Base-by-base conservation (phyloP, 495 filamentous ascomycete genomes). In the Hapsidospora chrysogenum region DNA sequence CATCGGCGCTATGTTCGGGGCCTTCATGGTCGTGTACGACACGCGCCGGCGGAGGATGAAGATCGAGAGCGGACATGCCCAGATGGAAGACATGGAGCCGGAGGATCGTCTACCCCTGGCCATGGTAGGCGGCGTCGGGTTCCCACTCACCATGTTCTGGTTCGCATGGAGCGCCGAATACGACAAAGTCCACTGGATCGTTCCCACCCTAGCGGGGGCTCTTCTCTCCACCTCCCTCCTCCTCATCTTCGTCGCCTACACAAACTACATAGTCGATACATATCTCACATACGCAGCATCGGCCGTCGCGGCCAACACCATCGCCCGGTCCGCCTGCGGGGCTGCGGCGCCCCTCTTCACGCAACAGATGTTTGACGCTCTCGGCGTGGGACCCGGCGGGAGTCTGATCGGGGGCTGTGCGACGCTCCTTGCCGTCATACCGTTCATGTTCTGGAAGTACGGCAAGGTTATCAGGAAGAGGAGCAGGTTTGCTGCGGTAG, bases 261-360 rank as follows among this genome's bases (percentile, higher is more conserved):
- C 80, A 3, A 83, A 77, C 38, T 83, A 82, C 38, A 56, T 81
- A 25, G 73, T 76, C 9, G 78, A 83, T 43, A 66, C 74, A 9
- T 83, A 85, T 45, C 63, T 67, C 31, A 66, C 75, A 37, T 80
- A 74, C 46, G 72, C 79, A 2, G 77, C 77, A 2, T 68, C 59
- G 23, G 79, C 78, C 1, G 53, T 80, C 37, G 76, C 79, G 0
- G 74, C 74, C 0, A 70, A 72, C 1, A 66, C 65, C 0, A 69
- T 73, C 28, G 46, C 58, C 18, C 57, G 79, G 2, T 71, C 65
- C 27, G 61, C 73, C 10, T 60, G 70, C 25, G 79, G 72, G 2
- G 74, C 76, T 1, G 54, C 63, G 2, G 55, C 72, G 17, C 72
- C 72, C 0, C 57, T 84, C 4, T 85, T 83, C 50, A 70, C 73